Base-by-base conservation (phyloP, 2,329 filamentous ascomycete genomes). In the Colletotrichum sublineola region DNA sequence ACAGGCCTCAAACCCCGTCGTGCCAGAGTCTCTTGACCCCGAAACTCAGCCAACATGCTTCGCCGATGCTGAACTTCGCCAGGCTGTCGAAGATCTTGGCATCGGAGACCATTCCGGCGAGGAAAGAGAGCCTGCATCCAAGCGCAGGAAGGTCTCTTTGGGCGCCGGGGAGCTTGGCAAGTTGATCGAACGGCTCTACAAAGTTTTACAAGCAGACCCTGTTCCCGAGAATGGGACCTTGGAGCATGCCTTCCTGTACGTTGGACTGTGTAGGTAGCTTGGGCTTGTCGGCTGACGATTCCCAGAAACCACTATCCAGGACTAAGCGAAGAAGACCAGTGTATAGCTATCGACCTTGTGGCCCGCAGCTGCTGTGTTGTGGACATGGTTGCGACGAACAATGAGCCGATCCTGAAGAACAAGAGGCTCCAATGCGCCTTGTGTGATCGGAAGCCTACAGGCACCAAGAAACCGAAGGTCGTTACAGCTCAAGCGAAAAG, bases 291-390 rank as follows among this genome's bases (percentile, higher is more conserved):
- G 46, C 67, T 73, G 24, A 73, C 33, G 38, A 38, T 14, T 58
- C 4, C 18, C 65, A 86, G 83, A 46, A 75, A 77, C 33, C 75
- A 77, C 31, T 90, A 90, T 76, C 76, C 83, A 15, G 77, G 80
- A 18, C 79, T 90, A 5, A 75, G 83, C 20, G 87, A 90, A 71
- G 71, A 81, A 9, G 81, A 86, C 33, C 87, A 89, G 77, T 89
- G 86, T 75, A 83, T 84, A 44, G 80, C 86, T 11, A 81, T 93
- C 52, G 82, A 89, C 48, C 78, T 86, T 14, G 77, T 94, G 18
- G 88, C 90, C 3, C 85, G 85, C 61, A 79, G 90, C 60, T 83
- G 88, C 24, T 93, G 91, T 78, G 87, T 86, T 20, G 82, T 84
- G 18, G 86, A 88, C 68, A 82, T 83, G 42, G 85, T 82, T 8